phyloP scores from a whole-genome alignment of 2,329 filamentous ascomycete species.

The Alternaria consortialis region DNA sequence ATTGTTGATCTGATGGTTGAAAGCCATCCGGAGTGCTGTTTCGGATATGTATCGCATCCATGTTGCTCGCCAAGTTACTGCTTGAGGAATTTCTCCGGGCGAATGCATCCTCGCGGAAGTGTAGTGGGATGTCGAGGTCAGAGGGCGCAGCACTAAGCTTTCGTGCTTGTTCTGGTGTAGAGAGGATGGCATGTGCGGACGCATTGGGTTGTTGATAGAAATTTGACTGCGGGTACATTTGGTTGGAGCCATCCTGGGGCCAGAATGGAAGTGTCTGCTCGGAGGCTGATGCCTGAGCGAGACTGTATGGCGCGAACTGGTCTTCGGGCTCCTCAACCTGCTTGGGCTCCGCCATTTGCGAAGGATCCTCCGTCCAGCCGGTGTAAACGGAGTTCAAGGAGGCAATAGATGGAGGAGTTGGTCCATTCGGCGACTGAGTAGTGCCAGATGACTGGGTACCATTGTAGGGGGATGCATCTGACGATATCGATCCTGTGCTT shows the following conservation, averaged over 20 bases:
- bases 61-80: slow-evolving; percentile 50
- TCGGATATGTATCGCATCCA: slow-evolving; percentile 51
- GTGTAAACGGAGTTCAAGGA: slow-evolving; percentile 50
- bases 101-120: slow-evolving; percentile 46
- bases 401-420: slow-evolving; percentile 44
- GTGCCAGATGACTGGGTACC: slow-evolving; percentile 42
- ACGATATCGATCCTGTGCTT: slow-evolving; percentile 43
- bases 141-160: slow-evolving; percentile 43
- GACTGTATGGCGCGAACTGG: slow-evolving; percentile 42
- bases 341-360: slow-evolving; percentile 31
- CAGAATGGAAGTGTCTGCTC: slow-evolving; percentile 46
- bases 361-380: slow-evolving; percentile 49
- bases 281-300: slow-evolving; percentile 42
- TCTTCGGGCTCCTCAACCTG: slow-evolving; percentile 40
- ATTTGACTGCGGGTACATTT: slow-evolving; percentile 36
- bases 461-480: slow-evolving; percentile 49
- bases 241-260: slow-evolving; percentile 31
- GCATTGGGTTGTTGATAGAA: slow-evolving; percentile 50
- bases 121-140: slow-evolving; percentile 42
- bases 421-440: slow-evolving; percentile 45
- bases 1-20: slow-evolving; percentile 50
- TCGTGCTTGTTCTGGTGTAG: slow-evolving; percentile 43
- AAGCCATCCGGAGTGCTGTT: slow-evolving; percentile 46
- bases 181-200: slow-evolving; percentile 48
- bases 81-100: slow-evolving; percentile 51